Evolutionary conservation across 306 rosid species (phyloP).

Genomic region (Ochetophila trinervis): DNA sequence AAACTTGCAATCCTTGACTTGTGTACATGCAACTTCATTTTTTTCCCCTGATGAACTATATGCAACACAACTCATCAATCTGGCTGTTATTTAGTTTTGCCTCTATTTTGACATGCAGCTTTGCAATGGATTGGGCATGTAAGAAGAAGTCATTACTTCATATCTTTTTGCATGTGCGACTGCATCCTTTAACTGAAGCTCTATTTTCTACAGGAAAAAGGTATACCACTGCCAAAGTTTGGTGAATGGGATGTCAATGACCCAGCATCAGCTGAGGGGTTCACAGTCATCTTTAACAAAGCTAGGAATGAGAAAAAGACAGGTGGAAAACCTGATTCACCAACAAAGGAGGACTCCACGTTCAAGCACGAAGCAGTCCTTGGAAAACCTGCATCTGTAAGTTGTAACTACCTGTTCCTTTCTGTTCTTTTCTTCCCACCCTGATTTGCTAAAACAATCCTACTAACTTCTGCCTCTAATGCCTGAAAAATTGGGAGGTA

Average conservation of each 20-base stretch:
- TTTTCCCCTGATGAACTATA: neutral
- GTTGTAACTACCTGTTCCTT: constrained; percentile 13
- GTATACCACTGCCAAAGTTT: constrained; percentile 65
- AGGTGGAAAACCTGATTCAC: constrained; percentile 46
- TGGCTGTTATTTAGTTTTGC: neutral
- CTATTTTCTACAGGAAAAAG: constrained; percentile 43
- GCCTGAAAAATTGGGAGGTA: neutral
- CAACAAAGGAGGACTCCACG: constrained; percentile 42
- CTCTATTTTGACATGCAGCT: neutral
- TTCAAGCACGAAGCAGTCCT: constrained; percentile 49
- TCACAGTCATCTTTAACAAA: constrained; percentile 74
- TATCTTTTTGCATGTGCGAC: neutral
- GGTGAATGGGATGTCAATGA: constrained; percentile 90
- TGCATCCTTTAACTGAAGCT: constrained; percentile 2
- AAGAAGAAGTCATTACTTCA: constrained; percentile 8
- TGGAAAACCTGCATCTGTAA: constrained; percentile 60
- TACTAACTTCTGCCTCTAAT: neutral
- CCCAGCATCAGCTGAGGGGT: constrained; percentile 76
- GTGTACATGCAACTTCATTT: neutral
- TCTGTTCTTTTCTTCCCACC: neutral
- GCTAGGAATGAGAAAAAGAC: constrained; percentile 67
- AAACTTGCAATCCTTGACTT: neutral
- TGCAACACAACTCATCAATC: neutral
- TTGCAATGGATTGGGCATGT: neutral
- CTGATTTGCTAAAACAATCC: neutral